phyloP scores from a whole-genome alignment of 2,329 filamentous ascomycete species.

The Arthrobotrys iridis region DNA sequence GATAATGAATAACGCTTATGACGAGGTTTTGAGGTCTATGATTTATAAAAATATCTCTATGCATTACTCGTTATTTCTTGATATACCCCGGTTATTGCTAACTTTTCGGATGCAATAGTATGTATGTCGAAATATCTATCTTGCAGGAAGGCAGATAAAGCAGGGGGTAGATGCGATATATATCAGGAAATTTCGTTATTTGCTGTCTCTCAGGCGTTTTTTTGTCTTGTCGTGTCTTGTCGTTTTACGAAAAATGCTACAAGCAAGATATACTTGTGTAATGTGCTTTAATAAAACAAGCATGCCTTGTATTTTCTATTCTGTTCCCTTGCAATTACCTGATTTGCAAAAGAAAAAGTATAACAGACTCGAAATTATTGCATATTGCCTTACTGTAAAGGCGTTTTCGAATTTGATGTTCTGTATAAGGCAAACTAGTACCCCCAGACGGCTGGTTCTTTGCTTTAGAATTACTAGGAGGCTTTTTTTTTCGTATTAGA shows the following conservation, averaged over 20 bases:
- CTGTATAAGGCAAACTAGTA: not conserved
- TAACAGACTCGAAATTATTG: constrained; percentile 5
- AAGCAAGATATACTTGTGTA: not conserved
- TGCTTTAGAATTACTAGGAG: too few species aligned
- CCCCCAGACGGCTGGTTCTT: too few species aligned
- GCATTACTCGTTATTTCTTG: constrained; percentile 12
- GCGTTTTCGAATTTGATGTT: not conserved
- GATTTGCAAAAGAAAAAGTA: not conserved
- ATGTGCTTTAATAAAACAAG: not conserved
- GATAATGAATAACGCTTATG: not conserved
- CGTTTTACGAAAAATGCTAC: not conserved
- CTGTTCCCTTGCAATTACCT: not conserved
- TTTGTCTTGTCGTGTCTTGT: not conserved
- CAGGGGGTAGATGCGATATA: constrained; percentile 20
- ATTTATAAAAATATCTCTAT: constrained; percentile 24
- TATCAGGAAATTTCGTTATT: constrained; percentile 19
- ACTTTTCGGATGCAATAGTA: constrained; percentile 29
- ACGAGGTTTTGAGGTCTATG: constrained; percentile 17
- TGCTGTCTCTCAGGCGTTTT: not conserved
- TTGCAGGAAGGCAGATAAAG: constrained; percentile 15
- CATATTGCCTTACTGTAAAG: not conserved
- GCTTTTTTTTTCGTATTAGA: not conserved
- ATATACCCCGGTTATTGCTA: constrained; percentile 20
- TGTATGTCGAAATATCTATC: constrained; percentile 36
- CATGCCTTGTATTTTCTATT: not conserved